phyloP scores from a whole-genome alignment of 495 filamentous ascomycete species.

The Trichocladium antarcticum region DNA sequence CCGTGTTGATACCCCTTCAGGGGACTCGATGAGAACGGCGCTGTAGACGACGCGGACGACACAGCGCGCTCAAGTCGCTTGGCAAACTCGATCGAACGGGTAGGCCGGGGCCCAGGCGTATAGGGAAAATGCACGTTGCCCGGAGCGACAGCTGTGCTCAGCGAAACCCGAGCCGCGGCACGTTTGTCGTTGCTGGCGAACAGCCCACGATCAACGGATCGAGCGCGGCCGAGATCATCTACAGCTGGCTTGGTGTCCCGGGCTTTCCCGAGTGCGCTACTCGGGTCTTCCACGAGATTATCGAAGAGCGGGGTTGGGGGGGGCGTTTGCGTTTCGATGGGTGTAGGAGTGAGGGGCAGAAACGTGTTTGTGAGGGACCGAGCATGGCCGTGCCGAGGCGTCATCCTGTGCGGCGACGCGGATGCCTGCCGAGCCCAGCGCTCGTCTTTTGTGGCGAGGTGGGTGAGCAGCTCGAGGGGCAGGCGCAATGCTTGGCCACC shows the following conservation, averaged over 20 bases:
- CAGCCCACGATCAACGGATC: constrained; percentile 46
- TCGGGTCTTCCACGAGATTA: constrained; percentile 29
- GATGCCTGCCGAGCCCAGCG: constrained; percentile 22
- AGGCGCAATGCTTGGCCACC: constrained; percentile 28
- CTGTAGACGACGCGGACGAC: constrained; percentile 19
- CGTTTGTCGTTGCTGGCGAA: constrained; percentile 48
- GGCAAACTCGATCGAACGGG: constrained; percentile 24
- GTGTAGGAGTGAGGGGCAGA: constrained; percentile 28
- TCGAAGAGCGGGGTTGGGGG: constrained; percentile 41
- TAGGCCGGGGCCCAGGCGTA: constrained; percentile 31
- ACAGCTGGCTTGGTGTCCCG: constrained; percentile 38
- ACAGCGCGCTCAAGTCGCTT: constrained; percentile 14
- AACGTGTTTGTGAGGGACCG: constrained; percentile 48
- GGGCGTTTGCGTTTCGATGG: constrained; percentile 31
- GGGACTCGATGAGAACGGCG: constrained; percentile 22
- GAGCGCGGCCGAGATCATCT: constrained; percentile 37
- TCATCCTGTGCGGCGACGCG: constrained; percentile 9
- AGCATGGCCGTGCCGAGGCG: constrained; percentile 29
- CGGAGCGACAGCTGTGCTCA: constrained; percentile 52
- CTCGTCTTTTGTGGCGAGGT: constrained; percentile 39
- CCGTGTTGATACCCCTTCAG: constrained; percentile 30
- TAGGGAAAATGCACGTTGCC: constrained; percentile 49
- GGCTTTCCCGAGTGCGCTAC: constrained; percentile 31
- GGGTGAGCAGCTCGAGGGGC: constrained; percentile 29
- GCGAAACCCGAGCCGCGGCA: constrained; percentile 50